Evolutionary conservation across 805 yeast genomes (phyloP), one percentile per base, ranked within the genome.

Genomic region (Tetrapisispora taiwanensis): DNA sequence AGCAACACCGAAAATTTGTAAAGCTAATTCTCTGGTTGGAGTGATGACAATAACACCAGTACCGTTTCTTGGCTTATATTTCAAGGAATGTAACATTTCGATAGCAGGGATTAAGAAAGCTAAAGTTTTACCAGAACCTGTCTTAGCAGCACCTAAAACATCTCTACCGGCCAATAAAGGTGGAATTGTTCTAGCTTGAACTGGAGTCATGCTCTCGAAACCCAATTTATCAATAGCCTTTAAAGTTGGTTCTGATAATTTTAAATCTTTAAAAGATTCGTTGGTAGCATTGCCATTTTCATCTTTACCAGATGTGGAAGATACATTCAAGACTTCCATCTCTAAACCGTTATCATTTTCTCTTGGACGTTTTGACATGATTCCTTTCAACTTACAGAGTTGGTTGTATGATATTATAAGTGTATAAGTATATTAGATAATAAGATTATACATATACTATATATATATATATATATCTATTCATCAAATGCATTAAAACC

Each of bases 111-210:
- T 75, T 58, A 92, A 71, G 56, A 92, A 92, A 9, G 99, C 97
- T 48, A 94, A 70, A 0, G 99, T 92, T 70, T 92, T 92, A 62
- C 99, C 99, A 1, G 97, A 88, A 44, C 99, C 99, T 3, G 99
- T 92, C 69, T 89, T 90, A 46, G 99, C 99, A n/a, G 98, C 98
- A 53, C 98, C 99, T 44, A 92, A 73, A 18, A 94, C 97, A 67
- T 92, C 99, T 55, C 90, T 78, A 36, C 98, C 98, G 1, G 97
- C 97, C 50, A 94, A 68, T 49, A 92, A 72, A 10, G 98, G 97
- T 7, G 98, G 97, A 45, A 92, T 92, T 12, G 98, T 88, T 67
- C 90, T 79, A 24, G 95, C 82, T 67, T 92, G 99, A 9, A 92
- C 97, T 50, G 81, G 78, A 1, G 99, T 94, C 97, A 92, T 86